A percentile compares a stretch with the other conserved stretches of the same genome.
phyloP scores from a whole-genome alignment of 441 rosid species.

The Populus hybrid region DNA sequence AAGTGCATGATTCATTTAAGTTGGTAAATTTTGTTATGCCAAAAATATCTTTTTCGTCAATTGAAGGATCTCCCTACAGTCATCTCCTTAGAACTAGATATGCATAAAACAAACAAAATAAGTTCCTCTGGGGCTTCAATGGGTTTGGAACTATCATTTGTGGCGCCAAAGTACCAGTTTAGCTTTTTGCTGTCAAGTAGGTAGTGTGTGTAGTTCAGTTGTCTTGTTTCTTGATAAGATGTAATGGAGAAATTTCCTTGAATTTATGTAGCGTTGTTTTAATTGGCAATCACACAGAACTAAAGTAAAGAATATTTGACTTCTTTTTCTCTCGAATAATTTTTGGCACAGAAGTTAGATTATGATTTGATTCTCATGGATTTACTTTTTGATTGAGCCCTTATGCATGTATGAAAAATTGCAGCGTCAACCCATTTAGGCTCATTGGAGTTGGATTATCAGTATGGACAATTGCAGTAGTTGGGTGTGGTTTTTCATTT shows the following conservation, averaged over 20 bases:
- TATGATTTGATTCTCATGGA: conserved; percentile 1
- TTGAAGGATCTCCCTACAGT: background rate
- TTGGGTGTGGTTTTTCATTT: conserved; percentile 81
- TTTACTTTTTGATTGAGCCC: conserved; percentile 9
- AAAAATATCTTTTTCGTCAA: background rate
- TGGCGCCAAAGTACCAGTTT: background rate
- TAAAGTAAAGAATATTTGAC: background rate
- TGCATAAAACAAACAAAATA: background rate
- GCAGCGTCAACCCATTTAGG: conserved; percentile 91
- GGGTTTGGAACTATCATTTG: background rate
- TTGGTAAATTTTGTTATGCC: background rate
- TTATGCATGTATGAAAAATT: conserved; percentile 20
- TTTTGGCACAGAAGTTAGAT: background rate
- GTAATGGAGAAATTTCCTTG: background rate
- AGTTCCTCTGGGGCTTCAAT: background rate
- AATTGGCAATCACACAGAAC: background rate
- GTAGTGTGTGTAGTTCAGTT: background rate
- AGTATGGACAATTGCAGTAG: conserved; percentile 77
- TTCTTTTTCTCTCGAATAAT: background rate
- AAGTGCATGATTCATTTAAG: background rate
- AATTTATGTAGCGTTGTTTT: background rate
- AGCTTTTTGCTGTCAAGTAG: background rate
- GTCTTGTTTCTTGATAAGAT: background rate
- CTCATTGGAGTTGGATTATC: conserved; percentile 92
- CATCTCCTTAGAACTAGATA: background rate